phyloP scores from a whole-genome alignment of 768 basidiomycete genomes.

The Suillus tomentosus region DNA sequence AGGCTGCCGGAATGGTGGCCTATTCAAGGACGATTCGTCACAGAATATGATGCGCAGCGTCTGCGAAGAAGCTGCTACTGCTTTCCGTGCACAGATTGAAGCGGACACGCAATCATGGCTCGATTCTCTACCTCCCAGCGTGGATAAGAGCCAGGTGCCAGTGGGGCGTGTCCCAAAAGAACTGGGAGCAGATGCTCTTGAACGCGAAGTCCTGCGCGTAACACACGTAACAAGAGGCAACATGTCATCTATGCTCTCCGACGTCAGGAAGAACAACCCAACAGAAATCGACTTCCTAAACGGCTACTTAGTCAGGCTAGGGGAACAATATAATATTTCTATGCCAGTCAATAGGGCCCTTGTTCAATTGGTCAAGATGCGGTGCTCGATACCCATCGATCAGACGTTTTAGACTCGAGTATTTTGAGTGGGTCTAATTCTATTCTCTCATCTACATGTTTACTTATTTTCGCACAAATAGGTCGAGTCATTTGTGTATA shows the following conservation, averaged over 20 bases:
- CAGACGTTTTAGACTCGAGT: constrained; percentile 29
- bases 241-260: constrained; percentile 79
- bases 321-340: constrained; percentile 52
- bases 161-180: constrained; percentile 46
- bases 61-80: constrained; percentile 70
- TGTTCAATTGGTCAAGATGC: constrained; percentile 60
- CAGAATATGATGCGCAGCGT: constrained; percentile 49
- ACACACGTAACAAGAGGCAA: constrained; percentile 61
- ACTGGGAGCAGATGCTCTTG: constrained; percentile 48
- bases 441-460: background rate
- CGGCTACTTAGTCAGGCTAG: constrained; percentile 75
- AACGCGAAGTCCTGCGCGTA: constrained; percentile 59
- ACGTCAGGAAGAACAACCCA: constrained; percentile 56
- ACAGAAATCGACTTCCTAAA: constrained; percentile 87
- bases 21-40: constrained; percentile 52
- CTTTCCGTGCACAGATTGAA: constrained; percentile 55
- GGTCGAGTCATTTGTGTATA: background rate
- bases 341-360: constrained; percentile 62
- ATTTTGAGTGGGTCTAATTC: background rate
- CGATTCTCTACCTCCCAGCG: constrained; percentile 25
- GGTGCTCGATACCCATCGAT: constrained; percentile 56
- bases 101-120: constrained; percentile 37
- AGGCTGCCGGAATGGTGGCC: constrained; percentile 76
- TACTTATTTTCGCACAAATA: background rate
- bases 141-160: constrained; percentile 27